A percentile compares a stretch with the other conserved stretches of the same genome.
These are phyloP conservation scores for Huntiella moniliformis DNA, from an alignment of 2,329 filamentous ascomycete species.

Conservation along the genomic window DNA sequence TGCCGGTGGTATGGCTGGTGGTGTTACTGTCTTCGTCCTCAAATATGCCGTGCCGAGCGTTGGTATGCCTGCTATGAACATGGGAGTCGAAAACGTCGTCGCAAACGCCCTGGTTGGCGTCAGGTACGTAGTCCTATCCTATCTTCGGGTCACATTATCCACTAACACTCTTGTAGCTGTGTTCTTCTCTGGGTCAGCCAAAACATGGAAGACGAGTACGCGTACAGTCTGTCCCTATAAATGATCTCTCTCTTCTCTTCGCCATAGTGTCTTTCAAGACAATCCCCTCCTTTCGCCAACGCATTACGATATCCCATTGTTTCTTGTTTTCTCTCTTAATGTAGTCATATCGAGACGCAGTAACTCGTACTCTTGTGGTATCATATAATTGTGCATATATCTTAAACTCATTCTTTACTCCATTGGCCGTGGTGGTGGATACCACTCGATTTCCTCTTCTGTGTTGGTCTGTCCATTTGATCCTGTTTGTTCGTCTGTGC, in stretches of 20 bases:
- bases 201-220: conserved; percentile 56
- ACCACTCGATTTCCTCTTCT: too few species aligned
- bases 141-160: background rate
- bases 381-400: too few species aligned
- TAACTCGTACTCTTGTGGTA: too few species aligned
- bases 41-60: conserved; percentile 42
- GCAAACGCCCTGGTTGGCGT: conserved; percentile 44
- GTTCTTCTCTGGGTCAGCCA: conserved; percentile 50
- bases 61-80: conserved; percentile 39
- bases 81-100: conserved; percentile 49
- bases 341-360: too few species aligned
- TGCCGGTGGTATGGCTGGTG: conserved; percentile 49
- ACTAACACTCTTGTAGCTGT: conserved; percentile 23
- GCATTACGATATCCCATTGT: background rate
- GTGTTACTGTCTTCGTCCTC: conserved; percentile 48
- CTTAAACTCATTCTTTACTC: too few species aligned
- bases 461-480: too few species aligned
- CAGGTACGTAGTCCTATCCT: conserved; percentile 25
- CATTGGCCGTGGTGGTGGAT: too few species aligned
- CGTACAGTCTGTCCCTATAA: conserved; percentile 46
- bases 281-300: background rate
- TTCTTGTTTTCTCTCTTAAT: background rate
- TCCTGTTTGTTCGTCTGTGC: too few species aligned
- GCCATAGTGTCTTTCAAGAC: background rate
- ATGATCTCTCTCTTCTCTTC: conserved; percentile 3